phyloP scores from a whole-genome alignment of 495 filamentous ascomycete genomes.

The Penicilliopsis zonata region DNA sequence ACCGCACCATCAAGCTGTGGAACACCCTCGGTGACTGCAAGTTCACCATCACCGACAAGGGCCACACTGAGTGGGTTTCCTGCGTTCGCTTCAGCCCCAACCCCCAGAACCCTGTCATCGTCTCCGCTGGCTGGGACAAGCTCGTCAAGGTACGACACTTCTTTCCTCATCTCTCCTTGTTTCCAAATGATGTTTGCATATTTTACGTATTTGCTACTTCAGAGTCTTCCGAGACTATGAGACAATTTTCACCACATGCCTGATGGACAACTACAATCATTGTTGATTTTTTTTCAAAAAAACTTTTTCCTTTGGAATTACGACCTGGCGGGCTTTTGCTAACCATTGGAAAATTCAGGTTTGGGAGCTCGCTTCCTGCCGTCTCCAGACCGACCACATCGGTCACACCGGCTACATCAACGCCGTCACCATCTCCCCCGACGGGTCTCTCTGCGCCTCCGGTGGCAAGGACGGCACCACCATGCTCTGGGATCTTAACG shows the following conservation, averaged over 20 bases:
- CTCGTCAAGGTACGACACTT: slow-evolving; percentile 84
- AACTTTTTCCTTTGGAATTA: slow-evolving; percentile 1
- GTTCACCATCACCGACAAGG: slow-evolving; percentile 99
- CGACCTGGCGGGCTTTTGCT: slow-evolving; percentile 5
- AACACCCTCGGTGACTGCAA: slow-evolving; percentile 99
- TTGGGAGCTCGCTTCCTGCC: slow-evolving; percentile 98
- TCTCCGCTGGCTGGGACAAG: slow-evolving; percentile 99
- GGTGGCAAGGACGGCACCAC: slow-evolving; percentile 99
- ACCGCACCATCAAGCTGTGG: slow-evolving; percentile 99
- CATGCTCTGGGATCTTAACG: slow-evolving; percentile 99
- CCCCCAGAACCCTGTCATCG: slow-evolving; percentile 99
- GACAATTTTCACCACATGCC: slow-evolving; percentile 81
- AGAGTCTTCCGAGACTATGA: slow-evolving; percentile 91
- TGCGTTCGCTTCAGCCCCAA: slow-evolving; percentile 99
- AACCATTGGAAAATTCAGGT: slow-evolving; percentile 47
- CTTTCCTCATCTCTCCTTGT: slow-evolving; percentile 7
- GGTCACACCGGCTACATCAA: slow-evolving; percentile 99
- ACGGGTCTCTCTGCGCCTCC: slow-evolving; percentile 97
- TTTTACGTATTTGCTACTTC: slow-evolving; percentile 99
- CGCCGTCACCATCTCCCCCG: slow-evolving; percentile 99
- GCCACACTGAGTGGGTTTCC: slow-evolving; percentile 98
- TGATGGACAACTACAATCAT: slow-evolving; percentile 51
- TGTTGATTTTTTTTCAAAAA: slow-evolving; percentile 10
- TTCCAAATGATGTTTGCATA: slow-evolving; percentile 82
- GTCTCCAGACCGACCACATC: slow-evolving; percentile 99